Evolutionary conservation across 768 basidiomycete genomes (phyloP), one percentile per base, ranked within the genome.

Genomic region (Harrya chromipes): DNA sequence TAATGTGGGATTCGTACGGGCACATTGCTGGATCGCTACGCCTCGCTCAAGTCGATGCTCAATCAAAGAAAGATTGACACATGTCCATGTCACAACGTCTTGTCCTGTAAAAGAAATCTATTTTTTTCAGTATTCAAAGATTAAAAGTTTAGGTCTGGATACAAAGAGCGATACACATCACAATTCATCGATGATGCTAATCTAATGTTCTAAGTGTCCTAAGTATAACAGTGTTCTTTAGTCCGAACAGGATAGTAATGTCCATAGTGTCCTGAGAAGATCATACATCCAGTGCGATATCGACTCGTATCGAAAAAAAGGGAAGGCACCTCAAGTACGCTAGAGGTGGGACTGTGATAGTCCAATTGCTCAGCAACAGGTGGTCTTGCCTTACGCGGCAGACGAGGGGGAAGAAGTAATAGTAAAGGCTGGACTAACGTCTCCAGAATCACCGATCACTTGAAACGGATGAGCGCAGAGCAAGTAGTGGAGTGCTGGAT

Each of bases 1-100:
- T 93, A 50, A 85, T 94, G 85, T 71, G 73, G 55, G 84, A 91
- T 60, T 90, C 90, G 0, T 93, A 90, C 53, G 70, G 70, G 4
- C 78, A 84, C 52, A 88, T 93, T 47, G 77, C 85, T 14, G 67
- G 71, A 35, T 72, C 84, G 9, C 71, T 91, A 53, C 81, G 85
- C 20, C 49, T 52, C 26, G 56, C 53, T 13, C 74, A 74, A 49
- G 57, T 64, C 14, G 35, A 38, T 20, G 19, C 57, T 5, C 74
- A 69, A 48, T 42, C 61, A 2, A 81, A 80, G 61, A 68, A 58
- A 47, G 57, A 66, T 17, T 77, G 54, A 54, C 1, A 2, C 33
- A 33, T 33, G 33, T 14, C 5, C 33, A 6, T 6, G 33, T 33
- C 33, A 6, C 29, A 13, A 29, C 5, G 8, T 29, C 6, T 14